Evolutionary conservation across 306 rosid genomes (phyloP).

Genomic region (Carpinus fangiana): DNA sequence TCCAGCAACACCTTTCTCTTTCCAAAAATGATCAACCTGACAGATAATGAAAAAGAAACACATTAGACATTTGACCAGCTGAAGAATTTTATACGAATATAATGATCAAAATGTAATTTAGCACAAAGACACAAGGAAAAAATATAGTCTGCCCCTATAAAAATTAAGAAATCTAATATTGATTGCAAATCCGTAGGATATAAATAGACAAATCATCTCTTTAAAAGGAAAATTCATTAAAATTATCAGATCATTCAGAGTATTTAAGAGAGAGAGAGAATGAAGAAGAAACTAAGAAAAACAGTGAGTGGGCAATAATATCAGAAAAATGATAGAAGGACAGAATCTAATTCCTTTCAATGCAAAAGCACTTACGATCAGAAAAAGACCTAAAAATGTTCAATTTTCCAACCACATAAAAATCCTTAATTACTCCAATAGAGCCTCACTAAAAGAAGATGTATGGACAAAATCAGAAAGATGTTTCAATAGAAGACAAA

Average conservation of each 20-base stretch:
- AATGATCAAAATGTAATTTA: background rate
- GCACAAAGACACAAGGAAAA: background rate
- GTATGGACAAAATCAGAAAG: background rate
- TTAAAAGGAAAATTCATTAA: background rate
- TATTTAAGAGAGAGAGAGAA: background rate
- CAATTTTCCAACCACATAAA: background rate
- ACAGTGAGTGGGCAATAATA: background rate
- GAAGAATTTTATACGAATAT: background rate
- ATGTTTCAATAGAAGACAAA: background rate
- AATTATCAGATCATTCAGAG: background rate
- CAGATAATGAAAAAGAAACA: background rate
- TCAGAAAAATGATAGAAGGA: background rate
- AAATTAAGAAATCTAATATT: too few relatives aligned
- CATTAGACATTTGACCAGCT: background rate
- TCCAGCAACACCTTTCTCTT: slow-evolving; percentile 85
- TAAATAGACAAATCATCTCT: background rate
- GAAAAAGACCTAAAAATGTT: background rate
- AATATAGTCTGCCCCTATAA: too few relatives aligned
- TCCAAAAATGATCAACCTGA: slow-evolving; percentile 83
- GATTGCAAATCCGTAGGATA: background rate
- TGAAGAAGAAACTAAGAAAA: background rate
- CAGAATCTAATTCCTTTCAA: background rate
- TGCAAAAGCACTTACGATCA: background rate
- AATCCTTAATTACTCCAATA: background rate
- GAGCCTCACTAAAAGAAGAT: background rate